Evolutionary conservation across 768 basidiomycete species (phyloP), one percentile per base, ranked within the genome.

Genomic region (Pleurotus platypus): DNA sequence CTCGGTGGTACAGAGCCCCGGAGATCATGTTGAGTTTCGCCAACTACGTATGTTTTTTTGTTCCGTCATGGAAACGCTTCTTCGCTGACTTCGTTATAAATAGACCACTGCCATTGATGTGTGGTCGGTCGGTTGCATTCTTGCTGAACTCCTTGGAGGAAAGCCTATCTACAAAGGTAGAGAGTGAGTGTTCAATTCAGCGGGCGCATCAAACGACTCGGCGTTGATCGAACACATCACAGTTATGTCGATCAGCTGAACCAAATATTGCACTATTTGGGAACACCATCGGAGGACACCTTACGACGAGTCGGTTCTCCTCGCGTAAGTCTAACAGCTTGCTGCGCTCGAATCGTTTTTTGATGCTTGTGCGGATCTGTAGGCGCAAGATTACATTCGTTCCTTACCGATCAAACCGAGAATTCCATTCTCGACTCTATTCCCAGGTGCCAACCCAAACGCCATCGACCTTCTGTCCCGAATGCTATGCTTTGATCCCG

Each of bases 21-120:
- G 97, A 99, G 75, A 99, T 98, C 73, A 99, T 98, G 97, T 70
- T 98, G 64, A 94, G 92, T 75, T 96, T 94, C 64, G 92, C 92
- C 18, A 94, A 94, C 75, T 94, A 94, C 66, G 94, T 94, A 63
- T 70, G 90, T 76, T 11, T 20, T 50, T 50, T 22, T 57, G 38
- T 24, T 43, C n/a, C 49, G 24, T 57, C 13, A 18, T 37, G 12
- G 27, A 56, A 13, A 56, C 27, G 56, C 22, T 62, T 74, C 53
- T 68, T 50, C 42, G 24, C 26, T 20, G 13, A 12, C 26, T 43
- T 40, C 16, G 30, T 22, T 58, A 39, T 54, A 43, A 45, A n/a
- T 63, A 92, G 90, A 89, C 89, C 26, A 92, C 91, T 38, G 85
- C 88, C 55, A 95, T 98, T 67, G 95, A 98, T 63, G 90, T 97